Percentiles rank a stretch among this genome's conserved stretches.
Evolutionary conservation across 1,284 basidiomycete genomes (phyloP).

Genomic region (Malassezia japonica): DNA sequence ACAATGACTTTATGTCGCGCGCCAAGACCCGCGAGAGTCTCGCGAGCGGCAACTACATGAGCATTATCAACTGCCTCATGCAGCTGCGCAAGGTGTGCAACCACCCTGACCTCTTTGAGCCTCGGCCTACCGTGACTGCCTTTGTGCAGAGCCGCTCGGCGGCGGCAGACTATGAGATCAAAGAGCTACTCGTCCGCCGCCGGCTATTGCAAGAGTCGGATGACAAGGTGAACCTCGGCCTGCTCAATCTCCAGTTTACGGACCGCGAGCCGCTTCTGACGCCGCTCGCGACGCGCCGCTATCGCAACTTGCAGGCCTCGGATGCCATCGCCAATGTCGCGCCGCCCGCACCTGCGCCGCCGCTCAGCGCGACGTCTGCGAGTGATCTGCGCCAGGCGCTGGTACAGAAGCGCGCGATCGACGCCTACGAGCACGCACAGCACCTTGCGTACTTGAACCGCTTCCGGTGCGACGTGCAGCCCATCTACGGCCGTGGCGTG

Average conservation of each 20-base stretch:
- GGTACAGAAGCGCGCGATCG: constrained; percentile 56
- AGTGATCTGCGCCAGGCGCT: constrained; percentile 62
- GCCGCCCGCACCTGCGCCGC: constrained; percentile 54
- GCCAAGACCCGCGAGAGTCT: constrained; percentile 77
- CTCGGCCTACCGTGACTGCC: constrained; percentile 82
- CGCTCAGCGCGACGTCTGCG: constrained; percentile 63
- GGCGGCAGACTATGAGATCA: constrained; percentile 73
- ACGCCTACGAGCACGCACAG: constrained; percentile 58
- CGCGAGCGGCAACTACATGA: constrained; percentile 67
- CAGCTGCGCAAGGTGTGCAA: constrained; percentile 71
- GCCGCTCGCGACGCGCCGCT: constrained; percentile 55
- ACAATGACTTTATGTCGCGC: constrained; percentile 96
- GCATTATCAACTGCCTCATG: constrained; percentile 92
- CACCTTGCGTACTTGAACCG: constrained; percentile 67
- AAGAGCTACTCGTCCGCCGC: constrained; percentile 72
- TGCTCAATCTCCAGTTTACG: constrained; percentile 61
- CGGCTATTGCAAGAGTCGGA: constrained; percentile 55
- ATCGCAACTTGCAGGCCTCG: constrained; percentile 64
- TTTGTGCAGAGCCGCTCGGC: constrained; percentile 77
- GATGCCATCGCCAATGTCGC: constrained; percentile 59
- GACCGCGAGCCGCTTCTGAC: constrained; percentile 50
- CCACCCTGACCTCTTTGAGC: constrained; percentile 90
- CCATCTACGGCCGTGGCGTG: constrained; percentile 56
- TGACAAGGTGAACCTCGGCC: constrained; percentile 57
- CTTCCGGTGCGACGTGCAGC: constrained; percentile 59